phyloP scores from a whole-genome alignment of 1,284 basidiomycete genomes.

The Porphyrellus sp. region DNA sequence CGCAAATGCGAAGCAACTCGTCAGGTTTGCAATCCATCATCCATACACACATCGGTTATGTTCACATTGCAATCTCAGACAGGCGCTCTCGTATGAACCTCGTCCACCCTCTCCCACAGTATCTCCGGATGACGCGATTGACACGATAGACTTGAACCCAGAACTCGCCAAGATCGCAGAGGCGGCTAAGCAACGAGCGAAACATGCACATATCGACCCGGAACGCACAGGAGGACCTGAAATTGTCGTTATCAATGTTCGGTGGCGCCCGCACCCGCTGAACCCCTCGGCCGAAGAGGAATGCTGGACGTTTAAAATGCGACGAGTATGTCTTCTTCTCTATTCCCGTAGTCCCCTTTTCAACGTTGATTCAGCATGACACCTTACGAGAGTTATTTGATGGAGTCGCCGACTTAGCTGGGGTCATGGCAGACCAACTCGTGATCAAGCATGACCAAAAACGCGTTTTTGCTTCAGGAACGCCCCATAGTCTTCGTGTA shows the following conservation, averaged over 20 bases:
- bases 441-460: constrained; percentile 57
- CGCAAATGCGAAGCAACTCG: constrained; percentile 50
- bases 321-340: constrained; percentile 45
- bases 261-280: constrained; percentile 62
- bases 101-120: constrained; percentile 46
- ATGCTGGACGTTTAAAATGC: constrained; percentile 52
- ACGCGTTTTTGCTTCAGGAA: constrained; percentile 63
- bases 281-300: constrained; percentile 40
- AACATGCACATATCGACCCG: constrained; percentile 15
- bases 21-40: constrained; percentile 45
- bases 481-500: constrained; percentile 59
- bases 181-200: constrained; percentile 32
- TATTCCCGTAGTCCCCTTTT: neutral
- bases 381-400: constrained; percentile 60
- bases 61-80: constrained; percentile 37
- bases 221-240: constrained; percentile 39
- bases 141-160: constrained; percentile 52
- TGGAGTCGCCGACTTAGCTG: constrained; percentile 56
- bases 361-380: constrained; percentile 46
- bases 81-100: constrained; percentile 41
- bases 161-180: constrained; percentile 57
- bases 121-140: constrained; percentile 46
- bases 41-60: neutral
- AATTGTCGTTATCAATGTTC: constrained; percentile 50
- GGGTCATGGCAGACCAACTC: constrained; percentile 47